Base-by-base conservation (phyloP, 2,329 filamentous ascomycete species). In the Coniochaeta sp. region DNA sequence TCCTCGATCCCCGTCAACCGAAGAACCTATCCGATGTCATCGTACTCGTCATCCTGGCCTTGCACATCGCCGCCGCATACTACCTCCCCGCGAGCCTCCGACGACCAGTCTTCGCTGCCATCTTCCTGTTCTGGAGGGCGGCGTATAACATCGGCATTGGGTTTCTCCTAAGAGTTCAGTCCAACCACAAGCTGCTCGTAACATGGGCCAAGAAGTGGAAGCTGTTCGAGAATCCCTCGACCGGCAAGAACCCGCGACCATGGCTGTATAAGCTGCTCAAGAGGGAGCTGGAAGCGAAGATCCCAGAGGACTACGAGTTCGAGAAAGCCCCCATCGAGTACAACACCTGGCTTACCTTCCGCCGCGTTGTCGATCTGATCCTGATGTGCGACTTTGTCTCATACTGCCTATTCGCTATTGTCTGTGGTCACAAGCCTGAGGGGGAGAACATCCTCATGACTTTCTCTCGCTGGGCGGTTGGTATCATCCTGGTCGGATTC, bases 321-420 rank as follows among this genome's bases (percentile, higher is more conserved):
- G 91, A 95, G 61, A 81, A 88, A 60, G 92, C 92, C 0, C 94
- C 94, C 14, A 77, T 97, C 67, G 94, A 99, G 78, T 99, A 97
- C 80, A 99, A 99, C 73, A 96, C 94, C 38, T 99, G 94, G 94
- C 81, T 99, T 52, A 83, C 96, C 59, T 99, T 99, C 74, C 86
- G 94, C 60, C 86, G 94, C 61, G 82, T 97, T 28, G 94, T 97
- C 65, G 94, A 99, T 73, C 74, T 99, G 67, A 96, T 97, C 66
- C 77, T 99, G 65, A 96, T 99, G 91, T 96, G 91, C 77, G 94
- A 99, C 73, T 99, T 99, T 68, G 85, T 88, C 57, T 96, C 92
- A 48, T 99, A 97, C 77, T 94, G 89, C 69, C 82, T 96, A 53
- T 99, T 97, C 73, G 92, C 94, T 60, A 82, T 95, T 61, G 88